Conservation (phyloP, 257 asterid genomes). For the Solanum paucissectum region DNA sequence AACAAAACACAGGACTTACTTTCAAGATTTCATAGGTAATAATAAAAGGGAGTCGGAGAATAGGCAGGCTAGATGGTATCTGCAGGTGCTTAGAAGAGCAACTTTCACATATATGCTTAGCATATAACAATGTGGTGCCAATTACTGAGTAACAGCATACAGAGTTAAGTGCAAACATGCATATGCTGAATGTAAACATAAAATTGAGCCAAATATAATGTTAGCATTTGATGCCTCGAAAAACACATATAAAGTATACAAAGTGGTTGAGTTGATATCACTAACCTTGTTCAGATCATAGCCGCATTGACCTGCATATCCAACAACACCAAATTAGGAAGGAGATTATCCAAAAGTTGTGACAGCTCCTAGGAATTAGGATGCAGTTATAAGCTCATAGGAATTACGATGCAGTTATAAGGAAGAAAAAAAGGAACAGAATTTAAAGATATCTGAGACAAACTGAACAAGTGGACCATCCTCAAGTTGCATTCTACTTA, state of each 20-base stretch:
- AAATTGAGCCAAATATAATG: not conserved
- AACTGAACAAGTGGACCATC: not conserved
- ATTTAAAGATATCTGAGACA: not conserved
- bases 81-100: not conserved
- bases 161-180: not conserved
- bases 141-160: not conserved
- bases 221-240: not conserved
- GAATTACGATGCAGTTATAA: not conserved
- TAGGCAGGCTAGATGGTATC: not conserved
- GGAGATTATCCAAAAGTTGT: not conserved
- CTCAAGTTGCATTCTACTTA: not conserved
- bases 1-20: not conserved
- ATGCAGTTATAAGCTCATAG: not conserved
- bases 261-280: not conserved
- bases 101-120: not conserved
- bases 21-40: not conserved
- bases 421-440: not conserved
- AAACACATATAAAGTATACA: not conserved
- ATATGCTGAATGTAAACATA: not conserved
- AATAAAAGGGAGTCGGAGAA: not conserved
- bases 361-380: slow-evolving; percentile 4
- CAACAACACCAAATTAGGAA: slow-evolving; percentile 17
- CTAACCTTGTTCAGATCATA: slow-evolving; percentile 57
- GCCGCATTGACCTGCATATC: slow-evolving; percentile 80
- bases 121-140: not conserved